Evolutionary conservation across 345 rosid species (phyloP).

Genomic region (Geranium rotundifolium): DNA sequence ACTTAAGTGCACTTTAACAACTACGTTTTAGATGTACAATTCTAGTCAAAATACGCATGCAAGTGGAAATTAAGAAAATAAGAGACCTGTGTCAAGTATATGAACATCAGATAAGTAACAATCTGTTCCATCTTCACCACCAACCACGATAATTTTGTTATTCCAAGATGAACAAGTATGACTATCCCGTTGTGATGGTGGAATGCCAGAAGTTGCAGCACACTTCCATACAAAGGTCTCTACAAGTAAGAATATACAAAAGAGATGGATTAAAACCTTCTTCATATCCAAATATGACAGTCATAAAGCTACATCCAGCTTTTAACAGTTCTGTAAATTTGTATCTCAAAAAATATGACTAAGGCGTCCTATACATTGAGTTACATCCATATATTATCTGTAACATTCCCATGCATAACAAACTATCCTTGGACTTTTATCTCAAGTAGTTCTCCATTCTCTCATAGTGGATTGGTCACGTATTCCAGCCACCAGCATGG

Average conservation of each 20-base stretch:
- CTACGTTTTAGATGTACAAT: not conserved
- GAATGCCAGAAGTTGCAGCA: conserved; percentile 60
- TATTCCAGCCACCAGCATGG: not conserved
- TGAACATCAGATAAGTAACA: conserved; percentile 90
- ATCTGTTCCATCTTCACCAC: conserved; percentile 97
- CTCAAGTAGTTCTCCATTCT: too few relatives aligned
- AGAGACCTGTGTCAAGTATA: conserved; percentile 79
- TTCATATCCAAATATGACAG: not conserved
- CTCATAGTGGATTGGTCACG: too few relatives aligned
- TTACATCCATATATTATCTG: not conserved
- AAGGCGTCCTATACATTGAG: not conserved
- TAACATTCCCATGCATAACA: too few relatives aligned
- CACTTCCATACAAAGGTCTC: conserved; percentile 92
- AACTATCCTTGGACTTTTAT: too few relatives aligned
- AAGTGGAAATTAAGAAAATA: not conserved
- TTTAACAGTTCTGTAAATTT: not conserved
- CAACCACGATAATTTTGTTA: conserved; percentile 72
- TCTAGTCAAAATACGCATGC: not conserved
- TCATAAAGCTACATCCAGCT: not conserved
- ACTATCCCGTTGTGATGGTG: conserved; percentile 93
- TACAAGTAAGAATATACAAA: conserved; percentile 19
- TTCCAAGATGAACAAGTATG: conserved; percentile 95
- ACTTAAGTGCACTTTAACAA: not conserved
- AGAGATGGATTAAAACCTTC: conserved; percentile 1
- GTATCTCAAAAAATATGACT: not conserved